Evolutionary conservation across 148 eudicot species (phyloP), one percentile per base, ranked within the genome.

Genomic region (Heliamphora exappendiculata): DNA sequence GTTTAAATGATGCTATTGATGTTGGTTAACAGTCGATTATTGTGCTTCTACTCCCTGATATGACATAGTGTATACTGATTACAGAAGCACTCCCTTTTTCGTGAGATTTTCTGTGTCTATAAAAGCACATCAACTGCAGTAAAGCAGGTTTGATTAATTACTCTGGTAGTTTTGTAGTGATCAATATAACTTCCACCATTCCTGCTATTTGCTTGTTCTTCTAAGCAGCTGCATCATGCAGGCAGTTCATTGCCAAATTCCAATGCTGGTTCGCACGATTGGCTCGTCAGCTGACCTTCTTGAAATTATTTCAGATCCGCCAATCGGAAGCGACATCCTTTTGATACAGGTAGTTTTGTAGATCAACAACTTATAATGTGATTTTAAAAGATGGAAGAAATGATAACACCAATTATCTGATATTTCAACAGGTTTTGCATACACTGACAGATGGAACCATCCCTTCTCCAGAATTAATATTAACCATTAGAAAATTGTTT

Each of bases 21-120:
- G 19, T 22, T 26, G 26, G 16, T 29, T 55, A 17, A 45, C 68
- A 12, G 14, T 57, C 24, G 20, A 59, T 44, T 36, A 11, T 73
- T 36, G 34, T 74, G n/a, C 41, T 44, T 29, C 29, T 16, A 28
- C 42, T 14, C 12, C 64, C 34, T 29, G 3, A 5, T 34, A 39
- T 36, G 65, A 59, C 47, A 31, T 54, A 20, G 17, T 67, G 36
- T 26, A 67, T 78, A 76, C 64, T 70, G 59, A 76, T 58, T 66
- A 81, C 96, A 95, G 99, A 95, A 91, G 80, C 99, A 95, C 82
- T 74, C 91, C 64, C 99, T 95, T 76, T 88, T 95, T 68, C 91
- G 93, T 41, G 89, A 92, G 85, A 81, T 95, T 83, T 93, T 95
- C 78, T 58, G 73, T 34, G 81, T 87, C 55, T 95, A 88, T 75